phyloP scores from a whole-genome alignment of 2,329 filamentous ascomycete genomes.

The Neofusicoccum sp. region DNA sequence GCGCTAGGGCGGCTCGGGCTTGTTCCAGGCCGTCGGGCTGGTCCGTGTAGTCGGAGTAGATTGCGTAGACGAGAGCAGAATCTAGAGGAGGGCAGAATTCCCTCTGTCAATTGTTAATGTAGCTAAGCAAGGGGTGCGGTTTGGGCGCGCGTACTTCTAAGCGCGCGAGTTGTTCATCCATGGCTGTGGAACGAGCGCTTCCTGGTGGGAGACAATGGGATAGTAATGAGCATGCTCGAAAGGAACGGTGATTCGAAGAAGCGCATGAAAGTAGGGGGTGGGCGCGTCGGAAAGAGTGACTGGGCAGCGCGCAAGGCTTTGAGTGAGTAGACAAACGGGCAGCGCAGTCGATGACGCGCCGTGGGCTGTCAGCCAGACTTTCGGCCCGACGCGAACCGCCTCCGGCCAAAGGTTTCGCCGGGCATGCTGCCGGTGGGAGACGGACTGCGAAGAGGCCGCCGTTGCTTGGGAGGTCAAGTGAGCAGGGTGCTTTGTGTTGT shows the following conservation, averaged over 20 bases:
- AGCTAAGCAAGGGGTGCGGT: background rate
- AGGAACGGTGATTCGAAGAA: background rate
- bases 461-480: too few relatives aligned
- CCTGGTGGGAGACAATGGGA: background rate
- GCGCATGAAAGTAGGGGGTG: background rate
- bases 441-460: too few relatives aligned
- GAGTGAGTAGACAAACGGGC: background rate
- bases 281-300: background rate
- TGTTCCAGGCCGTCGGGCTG: conserved; percentile 49
- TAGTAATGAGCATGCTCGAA: conserved; percentile 1
- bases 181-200: conserved; percentile 3
- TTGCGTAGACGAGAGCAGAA: conserved; percentile 71
- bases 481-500: too few relatives aligned
- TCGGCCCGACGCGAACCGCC: background rate
- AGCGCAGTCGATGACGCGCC: conserved; percentile 8
- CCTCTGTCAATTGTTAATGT: conserved; percentile 47
- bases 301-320: background rate
- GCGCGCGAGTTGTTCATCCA: conserved; percentile 6
- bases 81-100: conserved; percentile 75
- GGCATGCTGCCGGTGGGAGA: background rate
- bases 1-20: conserved; percentile 61
- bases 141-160: background rate
- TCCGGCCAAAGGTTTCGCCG: conserved; percentile 1
- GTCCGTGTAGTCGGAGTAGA: conserved; percentile 72
- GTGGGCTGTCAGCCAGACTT: background rate